Conservation (phyloP, 2,329 filamentous ascomycete genomes). For the Nothomitra cinnamomea region DNA sequence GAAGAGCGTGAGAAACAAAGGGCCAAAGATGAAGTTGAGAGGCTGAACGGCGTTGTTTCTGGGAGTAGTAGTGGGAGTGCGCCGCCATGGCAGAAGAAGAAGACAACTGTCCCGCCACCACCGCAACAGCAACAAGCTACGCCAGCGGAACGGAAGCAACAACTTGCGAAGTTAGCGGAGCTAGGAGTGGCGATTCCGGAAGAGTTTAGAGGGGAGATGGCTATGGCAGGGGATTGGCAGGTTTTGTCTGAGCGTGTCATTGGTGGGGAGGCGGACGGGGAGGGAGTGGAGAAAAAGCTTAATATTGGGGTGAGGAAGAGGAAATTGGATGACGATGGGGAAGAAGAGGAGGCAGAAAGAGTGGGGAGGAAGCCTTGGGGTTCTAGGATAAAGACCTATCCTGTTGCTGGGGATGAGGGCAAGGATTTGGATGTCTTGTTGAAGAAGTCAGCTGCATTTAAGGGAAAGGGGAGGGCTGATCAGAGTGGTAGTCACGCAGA, state of each 20-base stretch:
- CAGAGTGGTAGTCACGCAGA: constrained; percentile 10
- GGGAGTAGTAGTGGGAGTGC: background rate
- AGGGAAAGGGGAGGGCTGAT: constrained; percentile 14
- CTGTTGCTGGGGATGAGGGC: constrained; percentile 28
- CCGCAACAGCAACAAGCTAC: constrained; percentile 25
- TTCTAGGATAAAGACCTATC: constrained; percentile 17
- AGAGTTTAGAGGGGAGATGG: constrained; percentile 61
- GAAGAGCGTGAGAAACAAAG: constrained; percentile 67
- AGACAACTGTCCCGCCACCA: constrained; percentile 17
- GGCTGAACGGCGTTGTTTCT: constrained; percentile 61
- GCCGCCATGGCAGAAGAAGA: constrained; percentile 17
- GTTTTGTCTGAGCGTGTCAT: constrained; percentile 34
- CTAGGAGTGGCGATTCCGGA: constrained; percentile 76
- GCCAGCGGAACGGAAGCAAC: constrained; percentile 56
- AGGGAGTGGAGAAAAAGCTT: constrained; percentile 15
- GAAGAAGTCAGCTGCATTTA: constrained; percentile 17
- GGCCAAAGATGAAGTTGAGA: constrained; percentile 69
- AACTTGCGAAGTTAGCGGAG: constrained; percentile 73
- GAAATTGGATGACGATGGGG: constrained; percentile 32
- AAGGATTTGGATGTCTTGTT: constrained; percentile 46
- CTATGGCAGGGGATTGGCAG: constrained; percentile 80
- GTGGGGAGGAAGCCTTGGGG: constrained; percentile 11
- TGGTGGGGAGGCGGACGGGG: constrained; percentile 23
- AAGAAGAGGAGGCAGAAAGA: constrained; percentile 15
- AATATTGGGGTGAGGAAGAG: constrained; percentile 14